Base-by-base conservation (phyloP, 2,329 filamentous ascomycete species). In the Alternaria burnsii region DNA sequence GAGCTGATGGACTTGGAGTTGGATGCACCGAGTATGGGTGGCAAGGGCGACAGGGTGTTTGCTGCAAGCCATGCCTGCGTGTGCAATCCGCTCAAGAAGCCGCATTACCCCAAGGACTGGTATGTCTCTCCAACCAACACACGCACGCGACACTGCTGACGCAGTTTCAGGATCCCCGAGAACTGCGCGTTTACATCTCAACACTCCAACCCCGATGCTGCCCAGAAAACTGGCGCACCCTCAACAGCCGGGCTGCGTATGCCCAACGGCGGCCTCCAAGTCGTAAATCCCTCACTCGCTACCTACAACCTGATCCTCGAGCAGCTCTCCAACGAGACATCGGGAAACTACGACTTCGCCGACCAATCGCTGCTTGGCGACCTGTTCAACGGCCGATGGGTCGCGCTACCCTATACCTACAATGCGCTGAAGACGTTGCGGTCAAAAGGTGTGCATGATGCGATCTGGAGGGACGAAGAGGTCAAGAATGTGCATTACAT, bases 1-100 rank as follows among this genome's bases (percentile, higher is more conserved):
- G 93, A 96, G 81, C 82, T 97, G 68, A 96, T 97, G 92, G 88
- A 92, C n/a, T 70, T 97, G 51, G 82, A 87, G 62, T 86, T 96
- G 46, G 91, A 94, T 77, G 73, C 81, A 20, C 82, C 86, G 0
- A 81, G 80, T 42, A 60, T 83, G 59, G 81, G 70, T 2, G 88
- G 84, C 11, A 81, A 80, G 18, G 87, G 90, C 22, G 75, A 84
- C 44, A 84, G 86, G 44, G 91, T 97, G 34, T 94, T 97, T 78
- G 93, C 92, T 1, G 92, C 92, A 5, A 88, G 88, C 65, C 92
- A 94, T 79, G 93, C 93, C 5, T 96, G 93, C 79, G 88, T 93
- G 18, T 96, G 93, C 82, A 96, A 96, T 79, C 92, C 93, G 22
- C 81, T 93, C 66, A 85, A 87, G 69, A 93, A 92, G 77, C 73